Percentiles rank a stretch among this genome's conserved stretches.
Conservation (phyloP, 345 rosid genomes). For the Brassica cretica region DNA sequence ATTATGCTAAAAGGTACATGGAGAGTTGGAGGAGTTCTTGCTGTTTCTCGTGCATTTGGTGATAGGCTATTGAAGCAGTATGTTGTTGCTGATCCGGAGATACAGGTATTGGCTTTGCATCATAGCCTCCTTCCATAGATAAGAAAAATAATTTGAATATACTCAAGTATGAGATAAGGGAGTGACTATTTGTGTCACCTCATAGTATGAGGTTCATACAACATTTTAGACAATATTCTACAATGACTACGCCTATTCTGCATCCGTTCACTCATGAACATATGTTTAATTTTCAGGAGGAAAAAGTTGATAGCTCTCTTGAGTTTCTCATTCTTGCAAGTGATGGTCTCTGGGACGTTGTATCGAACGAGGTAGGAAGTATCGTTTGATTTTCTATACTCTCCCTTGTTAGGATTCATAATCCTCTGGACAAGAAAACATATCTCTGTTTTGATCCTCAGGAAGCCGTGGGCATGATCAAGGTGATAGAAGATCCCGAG, state of each 20-base stretch:
- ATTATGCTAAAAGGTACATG: slow-evolving; percentile 66
- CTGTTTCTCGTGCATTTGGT: slow-evolving; percentile 99
- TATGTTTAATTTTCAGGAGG: slow-evolving; percentile 66
- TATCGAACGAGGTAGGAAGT: slow-evolving; percentile 74
- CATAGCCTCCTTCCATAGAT: background rate
- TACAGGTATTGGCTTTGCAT: slow-evolving; percentile 56
- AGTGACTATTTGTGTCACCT: background rate
- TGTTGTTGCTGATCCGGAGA: slow-evolving; percentile 99
- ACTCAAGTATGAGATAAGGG: background rate
- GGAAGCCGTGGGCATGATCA: slow-evolving; percentile 92
- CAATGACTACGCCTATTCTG: background rate
- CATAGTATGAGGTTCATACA: background rate
- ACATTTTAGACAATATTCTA: background rate
- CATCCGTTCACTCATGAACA: background rate
- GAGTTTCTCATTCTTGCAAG: slow-evolving; percentile 99
- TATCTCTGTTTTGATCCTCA: slow-evolving; percentile 27
- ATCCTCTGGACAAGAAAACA: slow-evolving; percentile 13
- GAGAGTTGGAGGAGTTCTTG: slow-evolving; percentile 99
- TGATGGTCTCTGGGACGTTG: slow-evolving; percentile 99
- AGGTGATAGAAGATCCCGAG: slow-evolving; percentile 78
- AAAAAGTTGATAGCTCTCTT: slow-evolving; percentile 80
- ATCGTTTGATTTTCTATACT: background rate
- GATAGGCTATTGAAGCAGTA: slow-evolving; percentile 93
- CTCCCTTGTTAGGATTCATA: background rate
- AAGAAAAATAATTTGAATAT: background rate